Conservation (phyloP, 78 protist species). For the Dictyostelium discoideum region DNA sequence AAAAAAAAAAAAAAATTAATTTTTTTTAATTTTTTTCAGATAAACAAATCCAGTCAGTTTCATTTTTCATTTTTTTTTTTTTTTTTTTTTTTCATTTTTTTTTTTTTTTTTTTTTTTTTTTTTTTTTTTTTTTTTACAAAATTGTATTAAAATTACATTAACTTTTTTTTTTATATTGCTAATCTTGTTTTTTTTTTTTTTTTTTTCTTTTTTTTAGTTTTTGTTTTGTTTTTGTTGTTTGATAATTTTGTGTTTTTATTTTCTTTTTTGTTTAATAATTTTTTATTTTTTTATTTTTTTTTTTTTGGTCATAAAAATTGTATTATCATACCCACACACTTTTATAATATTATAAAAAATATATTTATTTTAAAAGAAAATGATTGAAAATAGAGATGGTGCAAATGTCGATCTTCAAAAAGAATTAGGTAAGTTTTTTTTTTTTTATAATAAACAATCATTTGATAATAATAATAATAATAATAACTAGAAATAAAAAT, state of each 20-base stretch:
- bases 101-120: too few relatives aligned
- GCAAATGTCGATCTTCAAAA: constrained; percentile 27
- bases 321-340: not conserved
- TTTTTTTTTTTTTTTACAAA: too few relatives aligned
- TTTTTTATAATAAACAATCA: too few relatives aligned
- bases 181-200: not conserved
- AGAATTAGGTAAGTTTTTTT: not conserved
- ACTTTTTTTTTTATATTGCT: not conserved
- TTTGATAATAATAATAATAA: too few relatives aligned
- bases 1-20: too few relatives aligned
- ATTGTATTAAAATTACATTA: not conserved
- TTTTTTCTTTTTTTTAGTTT: not conserved
- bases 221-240: not conserved
- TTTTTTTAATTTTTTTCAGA: not conserved
- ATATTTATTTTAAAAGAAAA: not conserved
- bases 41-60: too few relatives aligned
- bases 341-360: too few relatives aligned
- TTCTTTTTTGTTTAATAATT: not conserved
- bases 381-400: constrained; percentile 16
- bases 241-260: not conserved
- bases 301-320: not conserved
- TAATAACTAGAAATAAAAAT: not conserved
- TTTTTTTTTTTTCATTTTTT: too few relatives aligned
- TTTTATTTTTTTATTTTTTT: not conserved
- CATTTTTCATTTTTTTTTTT: too few relatives aligned